Evolutionary conservation across 345 rosid genomes (phyloP).

Genomic region (Raphanus raphanistrum): DNA sequence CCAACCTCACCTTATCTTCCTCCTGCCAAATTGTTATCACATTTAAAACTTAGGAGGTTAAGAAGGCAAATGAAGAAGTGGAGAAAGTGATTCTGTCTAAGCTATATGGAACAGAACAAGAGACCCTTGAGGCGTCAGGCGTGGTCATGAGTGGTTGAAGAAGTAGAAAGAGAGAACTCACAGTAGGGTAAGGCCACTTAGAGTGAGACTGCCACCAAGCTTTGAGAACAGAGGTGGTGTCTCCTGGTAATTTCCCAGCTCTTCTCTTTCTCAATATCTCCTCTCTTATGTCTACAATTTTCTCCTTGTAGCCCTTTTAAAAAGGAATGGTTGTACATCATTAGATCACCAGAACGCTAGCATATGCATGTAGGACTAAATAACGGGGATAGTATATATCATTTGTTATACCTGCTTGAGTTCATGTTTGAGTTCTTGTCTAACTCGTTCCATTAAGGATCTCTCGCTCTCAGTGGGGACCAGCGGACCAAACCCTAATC

Average conservation of each 20-base stretch:
- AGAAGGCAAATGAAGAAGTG: not conserved
- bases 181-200: slow-evolving; percentile 98
- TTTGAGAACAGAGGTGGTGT: slow-evolving; percentile 87
- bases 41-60: not conserved
- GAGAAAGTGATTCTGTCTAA: slow-evolving; percentile 5
- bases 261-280: slow-evolving; percentile 95
- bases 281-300: slow-evolving; percentile 89
- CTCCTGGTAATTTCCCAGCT: slow-evolving; percentile 97
- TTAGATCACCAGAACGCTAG: slow-evolving; percentile 11
- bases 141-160: not conserved
- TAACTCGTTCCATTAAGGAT: slow-evolving; percentile 94
- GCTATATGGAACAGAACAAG: not conserved
- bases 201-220: slow-evolving; percentile 96
- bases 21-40: slow-evolving; percentile 52
- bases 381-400: not conserved
- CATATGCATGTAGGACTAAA: not conserved
- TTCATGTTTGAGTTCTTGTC: slow-evolving; percentile 93
- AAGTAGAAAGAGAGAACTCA: slow-evolving; percentile 41
- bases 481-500: slow-evolving; percentile 88
- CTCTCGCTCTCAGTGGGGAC: slow-evolving; percentile 92
- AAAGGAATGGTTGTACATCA: not conserved
- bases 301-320: slow-evolving; percentile 85
- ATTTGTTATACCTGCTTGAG: slow-evolving; percentile 65
- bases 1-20: slow-evolving; percentile 93
- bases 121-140: not conserved